Base-by-base conservation (phyloP, 768 basidiomycete species). In the Leccinum imitatum region DNA sequence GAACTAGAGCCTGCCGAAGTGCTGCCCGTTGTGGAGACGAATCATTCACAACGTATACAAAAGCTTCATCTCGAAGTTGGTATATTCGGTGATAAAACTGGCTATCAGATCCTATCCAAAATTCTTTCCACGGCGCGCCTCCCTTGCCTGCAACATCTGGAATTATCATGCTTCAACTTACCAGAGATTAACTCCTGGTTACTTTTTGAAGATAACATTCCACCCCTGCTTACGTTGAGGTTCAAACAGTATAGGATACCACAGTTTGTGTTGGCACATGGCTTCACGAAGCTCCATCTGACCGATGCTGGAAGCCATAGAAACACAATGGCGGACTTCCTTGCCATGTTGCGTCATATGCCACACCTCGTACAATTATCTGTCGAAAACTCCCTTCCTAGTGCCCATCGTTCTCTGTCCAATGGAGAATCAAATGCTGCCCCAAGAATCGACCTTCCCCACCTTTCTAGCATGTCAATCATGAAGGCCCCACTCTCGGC, bases 231-330 rank as follows among this genome's bases (percentile, higher is more conserved):
- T 11, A 44, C 44, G 44, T 1, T 44, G 0, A n/a, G n/a, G n/a
- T 44, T 44, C 0, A 6, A 44, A 6, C 3, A 8, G 4, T 44
- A n/a, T 11, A 5, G n/a, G n/a, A 11, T 44, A 1, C 41, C 41
- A 44, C n/a, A 4, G 41, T 4, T 4, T 44, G 7, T 9, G 9
- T n/a, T 19, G 9, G n/a, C n/a, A 44, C 0, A 0, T 19, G n/a
- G 5, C 44, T 44, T 44, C 1, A 44, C 44, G 10, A 10, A 10
- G 10, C n/a, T 44, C n/a, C 44, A 1, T 44, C 44, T 19, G 44
- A 1, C 9, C 41, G 0, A 4, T n/a, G 17, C 4, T 19, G 4
- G n/a, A 11, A 10, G 11, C 10, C n/a, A 9, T 1, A 10, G 2
- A 19, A 19, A 11, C n/a, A 19, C 41, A n/a, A 11, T 44, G 44